A percentile compares a stretch with the other conserved stretches of the same genome.
Conservation (phyloP, 2,329 filamentous ascomycete species). For the Colletotrichum sp. region DNA sequence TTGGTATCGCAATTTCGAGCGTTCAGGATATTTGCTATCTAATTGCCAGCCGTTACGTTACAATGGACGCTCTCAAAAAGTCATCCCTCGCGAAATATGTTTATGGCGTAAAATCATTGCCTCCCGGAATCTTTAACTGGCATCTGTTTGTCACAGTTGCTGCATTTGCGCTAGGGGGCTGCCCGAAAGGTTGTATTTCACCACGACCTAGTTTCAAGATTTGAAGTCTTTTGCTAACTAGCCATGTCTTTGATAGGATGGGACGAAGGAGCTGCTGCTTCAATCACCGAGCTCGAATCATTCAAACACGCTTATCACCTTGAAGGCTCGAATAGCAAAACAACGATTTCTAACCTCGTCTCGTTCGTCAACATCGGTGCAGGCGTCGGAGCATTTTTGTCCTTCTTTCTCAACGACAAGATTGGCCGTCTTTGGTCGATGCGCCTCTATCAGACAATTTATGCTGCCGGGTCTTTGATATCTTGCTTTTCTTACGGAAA, state of each 20-base stretch:
- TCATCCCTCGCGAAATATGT: constrained; percentile 17
- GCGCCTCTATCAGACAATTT: constrained; percentile 14
- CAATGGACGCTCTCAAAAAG: neutral
- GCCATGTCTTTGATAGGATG: constrained; percentile 28
- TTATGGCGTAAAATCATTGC: constrained; percentile 12
- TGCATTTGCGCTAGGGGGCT: constrained; percentile 22
- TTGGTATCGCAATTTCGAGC: neutral
- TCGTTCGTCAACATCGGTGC: constrained; percentile 36
- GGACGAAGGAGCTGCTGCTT: constrained; percentile 40
- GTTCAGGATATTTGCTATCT: neutral
- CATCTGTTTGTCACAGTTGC: constrained; percentile 18
- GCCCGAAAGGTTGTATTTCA: constrained; percentile 1
- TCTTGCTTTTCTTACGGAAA: constrained; percentile 31
- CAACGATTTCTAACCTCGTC: constrained; percentile 21
- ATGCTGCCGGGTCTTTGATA: constrained; percentile 37
- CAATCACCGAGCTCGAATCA: constrained; percentile 36
- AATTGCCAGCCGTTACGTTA: neutral
- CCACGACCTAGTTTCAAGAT: neutral
- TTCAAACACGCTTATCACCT: constrained; percentile 29
- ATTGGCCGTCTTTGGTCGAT: constrained; percentile 31
- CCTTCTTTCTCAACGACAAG: constrained; percentile 46
- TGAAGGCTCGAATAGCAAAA: constrained; percentile 27
- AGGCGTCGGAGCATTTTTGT: constrained; percentile 25
- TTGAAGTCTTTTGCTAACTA: neutral
- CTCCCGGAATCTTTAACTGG: constrained; percentile 18